These are phyloP conservation scores for Amylocarpus encephaloides DNA, from an alignment of 2,329 filamentous ascomycete genomes.

Conservation along the genomic window DNA sequence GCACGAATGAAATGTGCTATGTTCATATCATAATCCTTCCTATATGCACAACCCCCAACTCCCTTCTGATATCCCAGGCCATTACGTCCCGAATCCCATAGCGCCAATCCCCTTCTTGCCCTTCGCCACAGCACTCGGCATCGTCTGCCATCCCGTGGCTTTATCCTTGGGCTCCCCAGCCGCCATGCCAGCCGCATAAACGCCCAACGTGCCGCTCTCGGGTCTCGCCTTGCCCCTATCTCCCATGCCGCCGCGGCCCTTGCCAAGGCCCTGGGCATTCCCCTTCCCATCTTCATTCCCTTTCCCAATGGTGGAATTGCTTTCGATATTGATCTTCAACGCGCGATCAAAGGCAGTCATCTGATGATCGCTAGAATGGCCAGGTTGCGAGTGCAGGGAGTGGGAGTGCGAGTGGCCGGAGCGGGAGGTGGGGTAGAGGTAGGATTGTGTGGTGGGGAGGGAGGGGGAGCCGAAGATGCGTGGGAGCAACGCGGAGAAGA, in stretches of 20 bases:
- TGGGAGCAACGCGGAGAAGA: constrained; percentile 31
- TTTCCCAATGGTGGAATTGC: neutral
- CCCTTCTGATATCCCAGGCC: too few species aligned
- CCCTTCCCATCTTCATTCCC: neutral
- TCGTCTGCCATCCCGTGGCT: too few species aligned
- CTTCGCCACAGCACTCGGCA: too few species aligned
- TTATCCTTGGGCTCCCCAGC: neutral
- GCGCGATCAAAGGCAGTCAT: neutral
- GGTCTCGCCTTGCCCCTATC: neutral
- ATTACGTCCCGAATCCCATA: too few species aligned
- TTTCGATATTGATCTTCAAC: neutral
- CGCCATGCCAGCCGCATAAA: neutral
- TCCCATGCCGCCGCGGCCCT: neutral
- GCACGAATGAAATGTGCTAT: too few species aligned
- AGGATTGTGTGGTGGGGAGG: neutral
- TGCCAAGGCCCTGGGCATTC: neutral
- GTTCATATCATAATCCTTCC: too few species aligned
- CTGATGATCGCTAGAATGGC: neutral
- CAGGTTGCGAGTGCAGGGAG: neutral
- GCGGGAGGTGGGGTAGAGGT: neutral
- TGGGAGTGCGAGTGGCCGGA: neutral
- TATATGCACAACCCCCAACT: too few species aligned
- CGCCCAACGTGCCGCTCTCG: neutral
- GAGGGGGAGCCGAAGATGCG: constrained; percentile 9
- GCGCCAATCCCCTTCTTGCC: too few species aligned